Evolutionary conservation across 306 rosid genomes (phyloP).

Genomic region (Gastrolobium bilobum): DNA sequence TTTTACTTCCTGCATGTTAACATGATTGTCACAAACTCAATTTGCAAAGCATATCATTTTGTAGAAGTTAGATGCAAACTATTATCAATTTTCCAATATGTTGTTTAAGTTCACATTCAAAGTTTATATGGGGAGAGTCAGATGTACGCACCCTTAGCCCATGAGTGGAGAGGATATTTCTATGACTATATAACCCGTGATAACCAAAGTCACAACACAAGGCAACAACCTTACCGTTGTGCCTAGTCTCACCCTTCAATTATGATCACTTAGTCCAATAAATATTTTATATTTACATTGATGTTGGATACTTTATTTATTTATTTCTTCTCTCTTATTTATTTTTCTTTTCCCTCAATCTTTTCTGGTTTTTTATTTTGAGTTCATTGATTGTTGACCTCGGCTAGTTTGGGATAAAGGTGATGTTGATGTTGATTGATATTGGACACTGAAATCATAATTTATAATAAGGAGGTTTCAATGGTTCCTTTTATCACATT

Average conservation of each 20-base stretch:
- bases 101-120: neutral
- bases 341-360: too few species aligned
- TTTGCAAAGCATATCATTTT: neutral
- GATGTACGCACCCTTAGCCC: neutral
- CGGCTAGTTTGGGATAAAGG: too few species aligned
- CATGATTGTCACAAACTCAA: conserved; percentile 19
- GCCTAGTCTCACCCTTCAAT: conserved; percentile 7
- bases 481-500: neutral
- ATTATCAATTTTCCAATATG: neutral
- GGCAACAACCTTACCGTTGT: conserved; percentile 3
- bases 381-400: too few species aligned
- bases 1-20: neutral
- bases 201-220: neutral
- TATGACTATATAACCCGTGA: conserved; percentile 3
- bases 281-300: conserved; percentile 17
- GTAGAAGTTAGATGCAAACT: conserved; percentile 16
- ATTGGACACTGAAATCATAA: neutral
- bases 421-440: neutral
- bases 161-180: conserved; percentile 6
- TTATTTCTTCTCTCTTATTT: too few species aligned
- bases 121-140: conserved; percentile 17
- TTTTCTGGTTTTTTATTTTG: too few species aligned
- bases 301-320: neutral
- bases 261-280: neutral
- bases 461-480: neutral